phyloP scores from a whole-genome alignment of 2,329 filamentous ascomycete genomes.

The Trichoderma arundinaceum region DNA sequence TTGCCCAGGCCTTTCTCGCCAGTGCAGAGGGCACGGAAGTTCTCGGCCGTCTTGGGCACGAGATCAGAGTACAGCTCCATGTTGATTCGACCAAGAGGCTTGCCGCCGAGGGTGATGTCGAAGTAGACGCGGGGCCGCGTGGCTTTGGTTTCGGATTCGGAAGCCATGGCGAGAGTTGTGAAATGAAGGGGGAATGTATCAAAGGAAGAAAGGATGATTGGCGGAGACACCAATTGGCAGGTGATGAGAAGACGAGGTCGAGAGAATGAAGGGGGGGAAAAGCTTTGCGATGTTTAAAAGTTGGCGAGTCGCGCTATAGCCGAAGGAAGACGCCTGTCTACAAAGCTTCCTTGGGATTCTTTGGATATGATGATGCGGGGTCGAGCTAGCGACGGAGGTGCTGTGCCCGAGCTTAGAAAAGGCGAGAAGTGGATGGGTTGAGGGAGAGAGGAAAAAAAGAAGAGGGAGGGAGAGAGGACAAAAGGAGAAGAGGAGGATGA shows the following conservation, averaged over 20 bases:
- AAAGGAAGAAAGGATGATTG: too few species aligned
- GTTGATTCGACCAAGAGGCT: conserved; percentile 75
- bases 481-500: not conserved
- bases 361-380: conserved; percentile 22
- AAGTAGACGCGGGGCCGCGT: conserved; percentile 86
- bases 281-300: not conserved
- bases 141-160: conserved; percentile 51
- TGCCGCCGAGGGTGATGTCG: conserved; percentile 82
- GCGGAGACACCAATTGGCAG: not conserved
- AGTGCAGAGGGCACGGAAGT: conserved; percentile 93
- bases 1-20: conserved; percentile 90
- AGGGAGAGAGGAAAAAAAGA: not conserved
- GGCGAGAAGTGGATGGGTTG: not conserved
- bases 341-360: conserved; percentile 21
- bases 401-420: not conserved
- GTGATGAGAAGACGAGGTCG: not conserved
- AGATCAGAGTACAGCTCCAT: conserved; percentile 81
- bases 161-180: conserved; percentile 45
- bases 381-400: conserved; percentile 16
- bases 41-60: conserved; percentile 93
- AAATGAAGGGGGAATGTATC: not conserved
- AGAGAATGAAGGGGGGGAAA: not conserved
- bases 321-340: not conserved
- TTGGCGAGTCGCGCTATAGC: not conserved
- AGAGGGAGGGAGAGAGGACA: not conserved